Evolutionary conservation across 1,284 basidiomycete species (phyloP).

Genomic region (Pterula multifida): DNA sequence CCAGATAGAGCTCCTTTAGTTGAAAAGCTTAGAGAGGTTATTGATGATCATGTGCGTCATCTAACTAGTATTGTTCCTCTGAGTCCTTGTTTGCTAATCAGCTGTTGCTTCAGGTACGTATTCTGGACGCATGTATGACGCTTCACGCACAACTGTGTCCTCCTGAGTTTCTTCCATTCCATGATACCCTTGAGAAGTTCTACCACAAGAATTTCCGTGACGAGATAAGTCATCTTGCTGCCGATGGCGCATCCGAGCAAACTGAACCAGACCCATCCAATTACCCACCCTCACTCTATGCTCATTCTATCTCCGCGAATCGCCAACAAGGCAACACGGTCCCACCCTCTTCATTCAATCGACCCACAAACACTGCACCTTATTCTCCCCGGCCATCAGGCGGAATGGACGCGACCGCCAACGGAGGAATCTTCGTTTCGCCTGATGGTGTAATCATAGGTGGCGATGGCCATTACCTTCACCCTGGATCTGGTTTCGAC

Average conservation of each 20-base stretch:
- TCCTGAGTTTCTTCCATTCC: constrained; percentile 82
- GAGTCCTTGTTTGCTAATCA: constrained; percentile 8
- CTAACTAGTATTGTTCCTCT: not conserved
- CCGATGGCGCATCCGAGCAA: constrained; percentile 29
- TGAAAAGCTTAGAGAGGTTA: constrained; percentile 57
- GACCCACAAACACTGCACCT: constrained; percentile 26
- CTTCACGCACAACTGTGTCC: constrained; percentile 78
- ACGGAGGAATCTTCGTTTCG: not conserved
- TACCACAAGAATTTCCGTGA: constrained; percentile 86
- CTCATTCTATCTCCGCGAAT: constrained; percentile 31
- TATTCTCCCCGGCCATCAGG: constrained; percentile 30
- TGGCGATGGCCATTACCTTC: not conserved
- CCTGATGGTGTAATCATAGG: not conserved
- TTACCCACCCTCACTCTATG: constrained; percentile 30
- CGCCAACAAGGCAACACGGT: constrained; percentile 28
- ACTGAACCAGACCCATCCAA: constrained; percentile 20
- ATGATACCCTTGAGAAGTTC: constrained; percentile 80
- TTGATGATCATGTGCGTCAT: constrained; percentile 68
- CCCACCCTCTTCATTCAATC: constrained; percentile 36
- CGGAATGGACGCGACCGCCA: not conserved
- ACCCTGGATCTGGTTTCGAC: constrained; percentile 13
- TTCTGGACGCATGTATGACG: constrained; percentile 75
- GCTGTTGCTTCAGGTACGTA: constrained; percentile 41
- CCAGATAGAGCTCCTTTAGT: constrained; percentile 63
- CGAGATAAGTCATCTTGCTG: constrained; percentile 64